Evolutionary conservation across 2,329 filamentous ascomycete genomes (phyloP), one percentile per base, ranked within the genome.

Genomic region (Fusarium sp.): DNA sequence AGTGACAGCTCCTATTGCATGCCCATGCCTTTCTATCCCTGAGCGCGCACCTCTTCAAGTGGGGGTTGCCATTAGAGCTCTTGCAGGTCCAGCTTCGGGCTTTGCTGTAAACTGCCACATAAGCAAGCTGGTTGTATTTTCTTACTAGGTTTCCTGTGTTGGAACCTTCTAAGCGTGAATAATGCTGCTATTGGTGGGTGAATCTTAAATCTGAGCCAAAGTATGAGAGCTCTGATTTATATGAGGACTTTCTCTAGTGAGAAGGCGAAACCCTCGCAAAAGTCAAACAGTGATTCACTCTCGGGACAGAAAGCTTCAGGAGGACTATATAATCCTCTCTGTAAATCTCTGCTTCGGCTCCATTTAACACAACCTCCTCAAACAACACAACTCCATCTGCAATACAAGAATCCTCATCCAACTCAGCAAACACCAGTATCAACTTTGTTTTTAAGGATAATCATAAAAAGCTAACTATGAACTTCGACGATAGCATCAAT

Each of bases 401-500:
- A n/a, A 49, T 33, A 49, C 29, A 33, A 49, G 18, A 31, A 33
- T 49, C 29, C 27, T 46, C 46, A 42, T 51, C 33, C 61, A 60
- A 52, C 31, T 48, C 45, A 48, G 33, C 44, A 44, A 57, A 33
- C 67, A 10, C 52, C 27, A 46, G 37, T 25, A 31, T 35, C 39
- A 45, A 57, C 46, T 37, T 35, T 35, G n/a, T 25, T 35, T 18
- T 44, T 21, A 39, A 9, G 58, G 55, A 33, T 23, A 18, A 54
- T 18, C 41, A 41, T 56, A 31, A 48, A 38, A 49, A 38, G 48
- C 78, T 80, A 45, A 80, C 65, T 31, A 73, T 73, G 68, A 38
- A 49, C 18, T 59, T 44, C 41, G 66, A 77, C 68, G 70, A 76
- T 76, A 97, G 94, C 74, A 87, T 92, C 68, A 97, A 97, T 80